phyloP scores from a whole-genome alignment of 2,329 filamentous ascomycete species.

The Venturiaceae sp. region DNA sequence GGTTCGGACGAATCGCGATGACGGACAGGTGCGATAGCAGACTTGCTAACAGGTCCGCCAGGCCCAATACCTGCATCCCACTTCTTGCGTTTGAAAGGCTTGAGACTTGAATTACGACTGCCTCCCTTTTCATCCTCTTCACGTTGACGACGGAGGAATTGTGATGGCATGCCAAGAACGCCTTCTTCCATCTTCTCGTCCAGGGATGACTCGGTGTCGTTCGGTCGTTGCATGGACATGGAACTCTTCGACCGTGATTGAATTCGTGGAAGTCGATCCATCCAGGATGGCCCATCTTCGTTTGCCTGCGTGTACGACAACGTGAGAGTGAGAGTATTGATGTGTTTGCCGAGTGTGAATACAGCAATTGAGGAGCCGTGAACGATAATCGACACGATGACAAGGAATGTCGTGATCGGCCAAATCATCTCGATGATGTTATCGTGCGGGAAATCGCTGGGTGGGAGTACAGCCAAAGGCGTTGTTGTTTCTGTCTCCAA shows the following conservation, averaged over 20 bases:
- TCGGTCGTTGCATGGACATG: conserved; percentile 63
- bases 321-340: conserved; percentile 90
- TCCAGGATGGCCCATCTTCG: conserved; percentile 86
- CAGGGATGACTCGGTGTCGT: conserved; percentile 45
- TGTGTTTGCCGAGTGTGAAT: conserved; percentile 93
- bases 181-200: conserved; percentile 55
- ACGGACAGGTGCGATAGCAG: conserved; percentile 65
- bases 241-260: conserved; percentile 74
- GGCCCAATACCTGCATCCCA: conserved; percentile 64
- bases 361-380: conserved; percentile 98
- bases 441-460: conserved; percentile 49
- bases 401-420: conserved; percentile 91
- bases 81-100: conserved; percentile 46
- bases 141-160: conserved; percentile 70
- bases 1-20: not conserved
- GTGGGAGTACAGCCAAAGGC: conserved; percentile 55
- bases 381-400: conserved; percentile 87
- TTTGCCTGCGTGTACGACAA: conserved; percentile 91
- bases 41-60: conserved; percentile 81
- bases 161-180: conserved; percentile 58
- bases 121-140: conserved; percentile 59
- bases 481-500: conserved; percentile 68
- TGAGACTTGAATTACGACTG: conserved; percentile 46
- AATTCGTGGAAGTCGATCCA: conserved; percentile 77
- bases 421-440: conserved; percentile 78